These are phyloP conservation scores for Talaromyces funiculosus DNA, from an alignment of 2,329 filamentous ascomycete species.

Conservation along the genomic window DNA sequence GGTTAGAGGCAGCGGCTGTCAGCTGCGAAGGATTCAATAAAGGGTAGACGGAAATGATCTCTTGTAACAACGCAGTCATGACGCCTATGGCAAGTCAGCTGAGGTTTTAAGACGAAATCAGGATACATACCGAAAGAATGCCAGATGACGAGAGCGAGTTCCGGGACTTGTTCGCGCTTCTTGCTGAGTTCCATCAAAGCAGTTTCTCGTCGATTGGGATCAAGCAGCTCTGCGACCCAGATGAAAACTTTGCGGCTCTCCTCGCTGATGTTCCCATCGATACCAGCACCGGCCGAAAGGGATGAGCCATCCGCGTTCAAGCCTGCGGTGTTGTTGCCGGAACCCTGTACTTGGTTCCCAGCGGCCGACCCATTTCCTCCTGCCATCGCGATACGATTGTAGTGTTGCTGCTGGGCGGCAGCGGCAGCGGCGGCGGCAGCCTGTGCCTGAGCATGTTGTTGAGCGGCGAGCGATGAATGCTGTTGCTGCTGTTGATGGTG, in stretches of 20 bases:
- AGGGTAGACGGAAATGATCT: constrained; percentile 98
- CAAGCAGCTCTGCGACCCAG: constrained; percentile 87
- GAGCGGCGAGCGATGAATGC: constrained; percentile 42
- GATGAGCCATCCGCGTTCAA: constrained; percentile 40
- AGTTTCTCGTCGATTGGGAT: constrained; percentile 78
- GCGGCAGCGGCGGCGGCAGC: constrained; percentile 37
- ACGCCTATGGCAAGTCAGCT: constrained; percentile 58
- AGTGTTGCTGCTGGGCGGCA: constrained; percentile 50
- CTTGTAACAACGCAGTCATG: constrained; percentile 94
- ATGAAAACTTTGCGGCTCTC: constrained; percentile 89
- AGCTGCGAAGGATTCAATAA: constrained; percentile 94
- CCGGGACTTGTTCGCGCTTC: constrained; percentile 95
- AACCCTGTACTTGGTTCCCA: constrained; percentile 30
- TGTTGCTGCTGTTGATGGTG: constrained; percentile 39
- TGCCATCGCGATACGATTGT: constrained; percentile 65
- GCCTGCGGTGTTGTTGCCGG: constrained; percentile 35
- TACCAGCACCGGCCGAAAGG: constrained; percentile 28
- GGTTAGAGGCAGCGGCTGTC: constrained; percentile 93
- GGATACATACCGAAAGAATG: constrained; percentile 80
- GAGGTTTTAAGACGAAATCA: background rate
- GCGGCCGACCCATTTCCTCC: constrained; percentile 45
- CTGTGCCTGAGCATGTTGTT: constrained; percentile 53
- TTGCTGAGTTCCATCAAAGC: constrained; percentile 95
- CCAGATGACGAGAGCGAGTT: constrained; percentile 93
- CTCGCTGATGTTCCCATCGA: constrained; percentile 69